Percentiles rank a stretch among this genome's conserved stretches.
Conservation (phyloP, 2,329 filamentous ascomycete species). For the Cylindrodendrum hubeiense region DNA sequence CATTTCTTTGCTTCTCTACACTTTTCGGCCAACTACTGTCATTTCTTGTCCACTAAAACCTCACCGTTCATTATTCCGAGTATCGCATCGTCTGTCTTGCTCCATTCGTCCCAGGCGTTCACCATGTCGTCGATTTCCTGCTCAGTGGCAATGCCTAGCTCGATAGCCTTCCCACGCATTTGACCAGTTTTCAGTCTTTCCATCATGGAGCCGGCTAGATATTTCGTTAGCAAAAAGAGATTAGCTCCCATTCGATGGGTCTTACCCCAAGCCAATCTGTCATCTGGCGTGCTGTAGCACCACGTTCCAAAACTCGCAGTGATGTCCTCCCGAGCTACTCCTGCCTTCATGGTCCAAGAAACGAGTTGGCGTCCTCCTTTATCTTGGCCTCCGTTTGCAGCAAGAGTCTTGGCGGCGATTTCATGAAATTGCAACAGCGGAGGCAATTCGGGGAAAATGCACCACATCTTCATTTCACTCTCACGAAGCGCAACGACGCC, state of each 20-base stretch:
- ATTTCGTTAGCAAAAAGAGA: neutral
- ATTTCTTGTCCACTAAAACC: constrained; percentile 40
- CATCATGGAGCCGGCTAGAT: constrained; percentile 43
- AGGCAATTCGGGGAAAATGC: constrained; percentile 44
- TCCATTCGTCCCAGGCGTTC: constrained; percentile 46
- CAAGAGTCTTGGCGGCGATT: constrained; percentile 31
- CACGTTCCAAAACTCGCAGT: constrained; percentile 45
- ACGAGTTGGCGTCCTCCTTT: constrained; percentile 46
- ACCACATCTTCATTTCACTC: constrained; percentile 46
- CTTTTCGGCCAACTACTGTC: neutral
- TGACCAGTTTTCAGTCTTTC: constrained; percentile 41
- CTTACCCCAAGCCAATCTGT: constrained; percentile 45
- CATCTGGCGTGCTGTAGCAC: constrained; percentile 44
- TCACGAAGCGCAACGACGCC: constrained; percentile 55
- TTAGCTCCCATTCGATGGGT: neutral
- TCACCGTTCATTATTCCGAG: constrained; percentile 48
- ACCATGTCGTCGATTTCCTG: constrained; percentile 44
- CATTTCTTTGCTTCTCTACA: no score
- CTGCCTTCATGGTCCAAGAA: constrained; percentile 44
- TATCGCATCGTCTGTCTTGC: constrained; percentile 41
- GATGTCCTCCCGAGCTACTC: constrained; percentile 38
- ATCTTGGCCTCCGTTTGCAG: constrained; percentile 42
- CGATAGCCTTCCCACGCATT: constrained; percentile 40
- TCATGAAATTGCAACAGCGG: constrained; percentile 42
- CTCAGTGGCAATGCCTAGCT: constrained; percentile 40